Evolutionary conservation across 2,329 filamentous ascomycete species (phyloP), one percentile per base, ranked within the genome.

Genomic region (Fusarium falciforme): DNA sequence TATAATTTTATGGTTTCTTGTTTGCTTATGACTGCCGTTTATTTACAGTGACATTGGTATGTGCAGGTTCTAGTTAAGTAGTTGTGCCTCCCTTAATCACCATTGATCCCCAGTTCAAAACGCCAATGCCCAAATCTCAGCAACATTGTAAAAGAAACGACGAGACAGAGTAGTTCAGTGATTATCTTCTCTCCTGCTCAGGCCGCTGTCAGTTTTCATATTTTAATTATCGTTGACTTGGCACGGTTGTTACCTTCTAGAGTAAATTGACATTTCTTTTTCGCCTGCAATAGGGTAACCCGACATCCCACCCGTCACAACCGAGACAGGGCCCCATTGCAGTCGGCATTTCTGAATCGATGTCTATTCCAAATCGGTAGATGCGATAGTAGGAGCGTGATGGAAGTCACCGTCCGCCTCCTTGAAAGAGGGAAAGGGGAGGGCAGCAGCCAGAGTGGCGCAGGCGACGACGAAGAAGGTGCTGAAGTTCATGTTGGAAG

Each of bases 401-500:
- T 14, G 11, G 10, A 10, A 14, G 22, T 42, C 31, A 1, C 17
- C 70, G 36, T 49, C 62, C 9, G 22, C 60, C 25, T 64, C 52
- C 31, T 64, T 62, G 55, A 76, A 74, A 2, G 67, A 55, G n/a
- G 66, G 67, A 22, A 72, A 71, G 6, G 77, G 77, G 14, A 64
- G 57, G 6, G 78, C 77, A 29, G 74, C 42, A 29, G 61, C 76
- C 5, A 71, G 58, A 31, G 70, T 70, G 25, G 76, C 77, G 44
- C 67, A 76, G n/a, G 71, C 60, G 40, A 71, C 61, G 55, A 69
- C 60, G 38, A 79, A 44, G 27, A 79, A 25, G 54, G 70, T 66
- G 17, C 68, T 67, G 25, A 71, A 66, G 58, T 77, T 76, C 79
- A 79, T 80, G 69, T 20, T 40, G 64, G 10, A 20, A 0, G 20